phyloP scores from a whole-genome alignment of 441 rosid species.

The Theobroma grandiflorum region DNA sequence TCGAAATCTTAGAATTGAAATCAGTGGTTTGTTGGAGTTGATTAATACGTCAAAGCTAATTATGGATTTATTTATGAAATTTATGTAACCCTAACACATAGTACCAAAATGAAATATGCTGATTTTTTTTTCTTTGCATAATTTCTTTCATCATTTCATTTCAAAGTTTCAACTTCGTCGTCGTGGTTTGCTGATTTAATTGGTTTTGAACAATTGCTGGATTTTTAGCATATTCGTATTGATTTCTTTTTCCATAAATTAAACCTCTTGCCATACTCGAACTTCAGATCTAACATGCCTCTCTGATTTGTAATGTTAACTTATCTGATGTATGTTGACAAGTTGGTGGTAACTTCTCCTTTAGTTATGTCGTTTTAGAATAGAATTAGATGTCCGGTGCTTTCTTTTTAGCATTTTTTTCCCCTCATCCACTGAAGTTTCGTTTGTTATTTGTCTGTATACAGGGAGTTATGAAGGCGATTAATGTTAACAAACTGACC shows the following conservation, averaged over 20 bases:
- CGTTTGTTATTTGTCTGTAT: not conserved
- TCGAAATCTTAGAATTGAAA: not conserved
- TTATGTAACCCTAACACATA: not conserved
- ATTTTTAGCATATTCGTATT: not conserved
- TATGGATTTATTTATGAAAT: not conserved
- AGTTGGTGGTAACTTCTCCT: not conserved
- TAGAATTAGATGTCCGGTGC: not conserved
- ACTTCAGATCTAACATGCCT: not conserved
- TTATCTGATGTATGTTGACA: not conserved
- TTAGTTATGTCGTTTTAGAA: not conserved
- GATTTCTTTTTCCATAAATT: not conserved
- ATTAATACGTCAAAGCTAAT: not conserved
- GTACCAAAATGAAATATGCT: not conserved
- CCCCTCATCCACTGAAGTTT: not conserved
- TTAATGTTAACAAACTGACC: conserved; percentile 85
- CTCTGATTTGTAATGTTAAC: not conserved
- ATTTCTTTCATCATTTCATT: not conserved
- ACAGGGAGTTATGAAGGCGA: conserved; percentile 82
- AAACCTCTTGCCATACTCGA: not conserved
- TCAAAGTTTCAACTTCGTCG: not conserved
- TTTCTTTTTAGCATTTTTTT: not conserved
- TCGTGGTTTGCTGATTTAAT: not conserved
- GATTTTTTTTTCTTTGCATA: not conserved
- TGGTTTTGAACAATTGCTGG: not conserved
- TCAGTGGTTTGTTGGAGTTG: not conserved